Conservation (phyloP, 768 basidiomycete genomes). For the Tricholoma matsutake region DNA sequence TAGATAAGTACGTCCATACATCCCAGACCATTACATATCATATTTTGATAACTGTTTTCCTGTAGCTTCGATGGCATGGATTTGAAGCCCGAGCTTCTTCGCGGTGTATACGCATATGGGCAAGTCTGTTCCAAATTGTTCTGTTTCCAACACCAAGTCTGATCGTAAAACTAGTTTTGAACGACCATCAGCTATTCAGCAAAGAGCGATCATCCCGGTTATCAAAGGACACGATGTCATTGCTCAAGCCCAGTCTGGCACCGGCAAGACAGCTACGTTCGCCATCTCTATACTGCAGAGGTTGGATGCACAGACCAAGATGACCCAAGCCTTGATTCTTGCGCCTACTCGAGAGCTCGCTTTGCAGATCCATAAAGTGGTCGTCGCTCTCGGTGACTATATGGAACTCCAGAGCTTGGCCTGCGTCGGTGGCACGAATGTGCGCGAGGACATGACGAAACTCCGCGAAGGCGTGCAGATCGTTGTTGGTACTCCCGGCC, state of each 20-base stretch:
- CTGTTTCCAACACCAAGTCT: not conserved
- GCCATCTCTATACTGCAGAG: slow-evolving; percentile 93
- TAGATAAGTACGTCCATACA: slow-evolving; percentile 78
- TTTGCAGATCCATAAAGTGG: slow-evolving; percentile 98
- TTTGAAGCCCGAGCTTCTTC: slow-evolving; percentile 93
- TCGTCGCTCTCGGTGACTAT: slow-evolving; percentile 94
- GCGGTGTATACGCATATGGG: slow-evolving; percentile 99
- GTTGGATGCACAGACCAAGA: slow-evolving; percentile 51
- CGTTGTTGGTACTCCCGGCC: slow-evolving; percentile 96
- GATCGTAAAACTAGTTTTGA: slow-evolving; percentile 68
- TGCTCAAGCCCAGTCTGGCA: slow-evolving; percentile 98
- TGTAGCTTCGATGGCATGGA: slow-evolving; percentile 99
- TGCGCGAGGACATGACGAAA: slow-evolving; percentile 97
- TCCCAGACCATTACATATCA: slow-evolving; percentile 12
- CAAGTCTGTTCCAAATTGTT: slow-evolving; percentile 31
- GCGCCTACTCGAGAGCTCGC: slow-evolving; percentile 98
- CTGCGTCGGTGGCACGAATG: slow-evolving; percentile 96
- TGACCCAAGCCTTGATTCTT: slow-evolving; percentile 96
- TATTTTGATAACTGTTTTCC: not conserved
- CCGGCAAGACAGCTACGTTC: slow-evolving; percentile 99
- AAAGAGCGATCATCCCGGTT: slow-evolving; percentile 98
- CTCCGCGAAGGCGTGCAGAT: slow-evolving; percentile 89
- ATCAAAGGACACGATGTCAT: slow-evolving; percentile 98
- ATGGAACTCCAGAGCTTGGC: slow-evolving; percentile 97
- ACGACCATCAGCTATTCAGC: slow-evolving; percentile 97